These are phyloP conservation scores for Syncephalastrum racemosum DNA, from an alignment of 371 early-diverging fungal genomes.

Conservation along the genomic window DNA sequence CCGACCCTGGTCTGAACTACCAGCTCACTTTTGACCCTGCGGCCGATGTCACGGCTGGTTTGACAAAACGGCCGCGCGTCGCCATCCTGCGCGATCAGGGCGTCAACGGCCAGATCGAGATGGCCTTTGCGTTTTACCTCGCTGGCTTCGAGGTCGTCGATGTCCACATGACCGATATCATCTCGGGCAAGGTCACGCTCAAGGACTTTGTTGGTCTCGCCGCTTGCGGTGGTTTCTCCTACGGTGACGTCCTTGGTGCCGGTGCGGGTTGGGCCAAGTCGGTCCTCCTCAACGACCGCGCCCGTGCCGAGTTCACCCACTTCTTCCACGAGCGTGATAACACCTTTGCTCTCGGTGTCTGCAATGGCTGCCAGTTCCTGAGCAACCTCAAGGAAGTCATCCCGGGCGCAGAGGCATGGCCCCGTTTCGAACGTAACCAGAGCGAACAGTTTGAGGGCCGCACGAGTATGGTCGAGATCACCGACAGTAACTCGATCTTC, in stretches of 20 bases:
- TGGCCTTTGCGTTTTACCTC: conserved; percentile 90
- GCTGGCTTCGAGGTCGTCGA: conserved; percentile 93
- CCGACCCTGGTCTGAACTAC: conserved; percentile 79
- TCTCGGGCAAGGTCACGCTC: conserved; percentile 69
- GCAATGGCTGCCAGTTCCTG: conserved; percentile 98
- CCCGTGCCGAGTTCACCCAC: conserved; percentile 70
- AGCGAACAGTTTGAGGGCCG: conserved; percentile 95
- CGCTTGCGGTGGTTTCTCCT: conserved; percentile 96
- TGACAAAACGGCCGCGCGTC: conserved; percentile 69
- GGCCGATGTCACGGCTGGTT: conserved; percentile 36
- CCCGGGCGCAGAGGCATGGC: conserved; percentile 86
- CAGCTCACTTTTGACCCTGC: conserved; percentile 77
- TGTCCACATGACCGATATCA: conserved; percentile 96
- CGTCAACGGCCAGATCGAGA: conserved; percentile 92
- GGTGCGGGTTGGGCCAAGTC: conserved; percentile 97
- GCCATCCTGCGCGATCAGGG: conserved; percentile 97
- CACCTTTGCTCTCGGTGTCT: conserved; percentile 94
- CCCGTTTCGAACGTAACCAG: conserved; percentile 84
- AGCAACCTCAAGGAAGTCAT: conserved; percentile 81
- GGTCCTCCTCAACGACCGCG: conserved; percentile 69
- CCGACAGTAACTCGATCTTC: conserved; percentile 62
- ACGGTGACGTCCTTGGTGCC: conserved; percentile 97
- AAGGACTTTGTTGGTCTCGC: conserved; percentile 84
- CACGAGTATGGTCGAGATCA: conserved; percentile 74
- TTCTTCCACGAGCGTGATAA: conserved; percentile 82